Conservation (phyloP, 2,329 filamentous ascomycete genomes). For the Malbranchea cinnamomea region DNA sequence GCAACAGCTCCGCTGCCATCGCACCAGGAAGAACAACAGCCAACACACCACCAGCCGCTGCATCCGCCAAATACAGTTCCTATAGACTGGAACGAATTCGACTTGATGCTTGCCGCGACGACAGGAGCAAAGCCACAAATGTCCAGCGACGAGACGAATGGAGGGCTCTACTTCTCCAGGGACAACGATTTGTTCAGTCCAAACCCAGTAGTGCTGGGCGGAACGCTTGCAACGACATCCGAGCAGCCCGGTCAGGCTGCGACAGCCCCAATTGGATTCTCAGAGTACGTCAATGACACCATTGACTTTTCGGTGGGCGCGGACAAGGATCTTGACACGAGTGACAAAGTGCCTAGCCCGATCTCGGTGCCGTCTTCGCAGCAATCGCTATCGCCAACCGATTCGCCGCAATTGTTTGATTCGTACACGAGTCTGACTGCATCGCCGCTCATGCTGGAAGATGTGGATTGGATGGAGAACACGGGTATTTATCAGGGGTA, state of each 20-base stretch:
- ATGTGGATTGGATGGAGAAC: conserved; percentile 10
- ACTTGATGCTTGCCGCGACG: conserved; percentile 19
- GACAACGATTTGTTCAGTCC: too few species aligned
- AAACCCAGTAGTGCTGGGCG: too few species aligned
- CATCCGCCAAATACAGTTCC: neutral
- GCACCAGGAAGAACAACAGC: neutral
- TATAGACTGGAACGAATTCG: conserved; percentile 24
- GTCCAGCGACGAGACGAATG: too few species aligned
- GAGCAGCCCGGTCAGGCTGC: too few species aligned
- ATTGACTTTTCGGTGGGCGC: conserved; percentile 8
- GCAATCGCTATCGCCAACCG: conserved; percentile 8
- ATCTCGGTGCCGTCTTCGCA: conserved; percentile 10
- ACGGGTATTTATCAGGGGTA: conserved; percentile 5
- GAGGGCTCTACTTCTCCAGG: too few species aligned
- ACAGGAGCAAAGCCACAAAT: conserved; percentile 3
- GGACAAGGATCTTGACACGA: neutral
- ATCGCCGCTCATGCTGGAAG: conserved; percentile 9
- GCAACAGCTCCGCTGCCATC: neutral
- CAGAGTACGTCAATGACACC: conserved; percentile 9
- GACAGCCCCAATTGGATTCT: conserved; percentile 5
- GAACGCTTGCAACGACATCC: too few species aligned
- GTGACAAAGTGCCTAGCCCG: neutral
- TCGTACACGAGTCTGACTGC: conserved; percentile 3
- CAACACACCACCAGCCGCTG: neutral
- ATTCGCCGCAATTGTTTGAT: conserved; percentile 9